Percentiles rank a stretch among this genome's conserved stretches.
These are phyloP conservation scores for Ostreobium quekettii DNA, from an alignment of 139 green algal genomes.

Conservation along the genomic window DNA sequence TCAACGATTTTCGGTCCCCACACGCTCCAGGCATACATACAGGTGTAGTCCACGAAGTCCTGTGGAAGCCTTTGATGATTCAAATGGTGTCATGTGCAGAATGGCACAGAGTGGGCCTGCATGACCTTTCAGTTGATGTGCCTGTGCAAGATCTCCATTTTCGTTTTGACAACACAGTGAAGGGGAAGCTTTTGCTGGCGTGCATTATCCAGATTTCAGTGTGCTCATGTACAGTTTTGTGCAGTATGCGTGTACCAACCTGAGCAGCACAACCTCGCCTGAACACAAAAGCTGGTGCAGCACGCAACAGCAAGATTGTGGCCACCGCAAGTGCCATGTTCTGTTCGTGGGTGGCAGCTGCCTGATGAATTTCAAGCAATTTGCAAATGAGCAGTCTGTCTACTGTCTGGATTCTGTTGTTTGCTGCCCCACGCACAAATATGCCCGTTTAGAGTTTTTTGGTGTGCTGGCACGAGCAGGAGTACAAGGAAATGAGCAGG, in stretches of 20 bases:
- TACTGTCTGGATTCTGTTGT: slow-evolving; percentile 5
- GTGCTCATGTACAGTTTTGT: too few species aligned
- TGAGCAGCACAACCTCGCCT: too few species aligned
- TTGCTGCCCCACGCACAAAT: not conserved
- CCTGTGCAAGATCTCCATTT: not conserved
- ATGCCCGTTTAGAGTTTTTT: not conserved
- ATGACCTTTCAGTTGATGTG: not conserved
- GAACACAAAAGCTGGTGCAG: too few species aligned
- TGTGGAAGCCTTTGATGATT: not conserved
- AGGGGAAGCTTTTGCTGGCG: too few species aligned
- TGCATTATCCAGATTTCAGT: too few species aligned
- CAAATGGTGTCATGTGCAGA: too few species aligned
- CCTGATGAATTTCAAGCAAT: too few species aligned
- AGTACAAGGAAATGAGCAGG: slow-evolving; percentile 48
- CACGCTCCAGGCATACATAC: slow-evolving; percentile 84
- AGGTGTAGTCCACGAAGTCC: slow-evolving; percentile 23
- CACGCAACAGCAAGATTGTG: too few species aligned
- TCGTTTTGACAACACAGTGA: not conserved
- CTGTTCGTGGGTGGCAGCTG: too few species aligned
- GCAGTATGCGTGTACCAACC: too few species aligned
- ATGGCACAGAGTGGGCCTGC: too few species aligned
- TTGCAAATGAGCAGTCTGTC: not conserved
- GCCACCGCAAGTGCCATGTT: too few species aligned
- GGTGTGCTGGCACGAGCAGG: slow-evolving; percentile 23
- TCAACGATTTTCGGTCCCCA: slow-evolving; percentile 74